Evolutionary conservation across 192 early-diverging fungal species (phyloP).

Genomic region (Funneliformis mosseae): DNA sequence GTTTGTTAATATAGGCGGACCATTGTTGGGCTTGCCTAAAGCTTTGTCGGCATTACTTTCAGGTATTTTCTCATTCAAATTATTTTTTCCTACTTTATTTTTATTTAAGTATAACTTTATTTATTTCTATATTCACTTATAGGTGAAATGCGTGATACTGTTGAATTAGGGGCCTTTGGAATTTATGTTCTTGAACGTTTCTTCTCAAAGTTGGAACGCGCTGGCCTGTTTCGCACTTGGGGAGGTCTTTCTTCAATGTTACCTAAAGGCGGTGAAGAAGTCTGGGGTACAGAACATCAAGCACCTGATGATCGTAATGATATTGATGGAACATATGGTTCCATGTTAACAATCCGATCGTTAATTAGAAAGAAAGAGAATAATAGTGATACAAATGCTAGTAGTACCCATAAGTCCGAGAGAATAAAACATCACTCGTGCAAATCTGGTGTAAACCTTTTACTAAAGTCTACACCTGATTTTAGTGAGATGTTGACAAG

Average conservation of each 20-base stretch:
- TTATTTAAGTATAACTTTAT: neutral
- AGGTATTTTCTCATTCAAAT: conserved; percentile 28
- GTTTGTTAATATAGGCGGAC: conserved; percentile 85
- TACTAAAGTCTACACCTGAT: conserved; percentile 53
- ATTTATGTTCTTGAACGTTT: conserved; percentile 83
- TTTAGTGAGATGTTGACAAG: conserved; percentile 53
- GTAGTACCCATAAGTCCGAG: neutral
- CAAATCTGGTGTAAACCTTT: conserved; percentile 45
- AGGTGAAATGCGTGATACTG: conserved; percentile 85
- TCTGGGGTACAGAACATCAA: conserved; percentile 70
- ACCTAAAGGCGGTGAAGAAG: conserved; percentile 77
- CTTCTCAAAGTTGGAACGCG: conserved; percentile 75
- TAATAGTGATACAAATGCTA: neutral
- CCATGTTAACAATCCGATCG: conserved; percentile 55
- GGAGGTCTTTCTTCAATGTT: conserved; percentile 75
- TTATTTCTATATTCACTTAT: conserved; percentile 18
- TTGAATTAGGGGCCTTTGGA: conserved; percentile 73
- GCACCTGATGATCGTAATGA: conserved; percentile 72
- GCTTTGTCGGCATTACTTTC: conserved; percentile 73
- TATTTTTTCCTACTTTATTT: neutral
- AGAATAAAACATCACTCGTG: neutral
- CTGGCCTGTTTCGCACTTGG: conserved; percentile 81
- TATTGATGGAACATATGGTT: conserved; percentile 51
- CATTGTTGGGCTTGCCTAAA: conserved; percentile 86
- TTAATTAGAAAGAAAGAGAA: neutral